Base-by-base conservation (phyloP, 2,329 filamentous ascomycete species). In the Aspergillus puulaauensis region DNA sequence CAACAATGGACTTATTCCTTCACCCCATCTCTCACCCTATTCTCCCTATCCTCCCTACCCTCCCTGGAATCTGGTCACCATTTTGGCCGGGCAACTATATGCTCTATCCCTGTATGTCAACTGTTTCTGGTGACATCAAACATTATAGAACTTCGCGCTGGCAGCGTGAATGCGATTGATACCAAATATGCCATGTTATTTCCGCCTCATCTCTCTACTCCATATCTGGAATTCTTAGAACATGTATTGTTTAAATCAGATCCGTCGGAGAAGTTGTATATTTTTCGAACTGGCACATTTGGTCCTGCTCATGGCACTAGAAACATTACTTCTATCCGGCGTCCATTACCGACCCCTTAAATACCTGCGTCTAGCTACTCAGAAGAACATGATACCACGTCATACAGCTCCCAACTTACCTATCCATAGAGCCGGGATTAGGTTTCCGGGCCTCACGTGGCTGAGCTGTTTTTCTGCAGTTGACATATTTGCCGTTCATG, bases 391-490 rank as follows among this genome's bases (percentile, higher is more conserved):
- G 24, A 45, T 12, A 45, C 24, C 3, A 27, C 6, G 45, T 44
- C 50, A 52, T 54, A 24, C 15, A 45, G 23, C 2, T 15, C 4
- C 19, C 23, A 24, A 24, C 7, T 24, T 24, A 24, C 6, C 5
- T 24, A 24, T 24, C 9, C 27, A n/a, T 14, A 40, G 15, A 46
- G 3, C 6, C 54, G 58, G 58, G 33, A 57, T 52, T 60, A 57
- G 51, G 58, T 57, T 60, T 60, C 54, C 58, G 58, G 46, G 2
- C 3, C 43, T 49, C 58, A 57, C 51, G 54, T 60, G 58, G 50
- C 17, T n/a, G 14, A 31, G 27, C 27, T 31, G 27, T 31, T 31
- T 9, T 8, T 31, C 9, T 27, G 24, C 24, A 27, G 24, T 27
- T 9, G 24, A 27, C 6, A 8, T 9, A 4, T 31, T 31, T 31